Evolutionary conservation across 768 basidiomycete genomes (phyloP), one percentile per base, ranked within the genome.

Genomic region (Multifurca ochricompacta): DNA sequence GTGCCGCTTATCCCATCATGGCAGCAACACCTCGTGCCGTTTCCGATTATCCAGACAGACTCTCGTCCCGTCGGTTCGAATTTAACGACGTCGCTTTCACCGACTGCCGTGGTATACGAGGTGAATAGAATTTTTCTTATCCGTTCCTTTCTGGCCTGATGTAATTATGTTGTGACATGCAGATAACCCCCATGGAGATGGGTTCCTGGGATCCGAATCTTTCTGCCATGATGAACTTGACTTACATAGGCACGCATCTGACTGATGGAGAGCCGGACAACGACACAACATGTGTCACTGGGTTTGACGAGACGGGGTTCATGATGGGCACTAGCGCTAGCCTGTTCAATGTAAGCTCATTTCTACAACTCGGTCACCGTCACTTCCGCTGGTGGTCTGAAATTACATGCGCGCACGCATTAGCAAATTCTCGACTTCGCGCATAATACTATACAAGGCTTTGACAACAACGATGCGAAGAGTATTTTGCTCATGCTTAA

Each of bases 311-410:
- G 65, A 78, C 76, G 0, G 77, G 76, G 0, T 91, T 88, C 65
- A 65, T 91, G 31, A 83, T 88, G 74, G 89, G 85, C 8, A 80
- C 79, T 2, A 88, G 87, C 34, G 78, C 85, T 16, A 83, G 77
- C 60, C 65, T 85, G 23, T 87, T 87, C 68, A 82, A 82, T 59
- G 81, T 79, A 59, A 52, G 70, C 59, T 43, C 58, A 13, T 39
- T 46, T 28, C 13, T 52, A 18, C 0, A 21, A 2, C 23, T 18
- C 3, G n/a, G n/a, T n/a, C n/a, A n/a, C n/a, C n/a, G 3, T 2
- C 27, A 9, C 36, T 14, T 28, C 35, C 32, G 34, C 13, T 48
- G 53, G 14, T 13, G 18, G 32, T 18, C 30, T 37, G 23, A n/a
- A 18, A 19, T 23, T 10, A 48, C 18, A 21, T 14, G 1, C 13